Percentiles rank a stretch among this genome's conserved stretches.
These are phyloP conservation scores for Coemansia sp. DNA, from an alignment of 192 early-diverging fungal species.

Conservation along the genomic window DNA sequence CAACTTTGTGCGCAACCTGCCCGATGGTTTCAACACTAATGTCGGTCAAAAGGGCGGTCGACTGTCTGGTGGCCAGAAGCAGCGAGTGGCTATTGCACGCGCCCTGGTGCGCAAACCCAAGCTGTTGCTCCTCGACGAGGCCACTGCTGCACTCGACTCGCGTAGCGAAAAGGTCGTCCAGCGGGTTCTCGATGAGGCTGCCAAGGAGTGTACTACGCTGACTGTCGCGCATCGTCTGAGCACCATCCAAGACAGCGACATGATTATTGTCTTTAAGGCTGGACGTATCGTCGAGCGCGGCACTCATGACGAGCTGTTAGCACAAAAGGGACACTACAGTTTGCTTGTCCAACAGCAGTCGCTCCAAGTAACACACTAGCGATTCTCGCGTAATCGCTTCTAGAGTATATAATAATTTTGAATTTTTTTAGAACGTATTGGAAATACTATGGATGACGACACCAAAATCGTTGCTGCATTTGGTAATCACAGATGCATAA, in stretches of 20 bases:
- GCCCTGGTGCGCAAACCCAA: constrained; percentile 85
- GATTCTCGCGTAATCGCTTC: no score
- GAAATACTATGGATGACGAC: no score
- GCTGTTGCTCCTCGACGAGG: constrained; percentile 84
- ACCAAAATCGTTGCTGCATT: no score
- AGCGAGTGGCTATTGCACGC: constrained; percentile 88
- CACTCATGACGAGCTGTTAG: constrained; percentile 60
- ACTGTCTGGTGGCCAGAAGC: constrained; percentile 58
- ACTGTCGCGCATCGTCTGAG: constrained; percentile 68
- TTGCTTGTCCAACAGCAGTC: constrained; percentile 71
- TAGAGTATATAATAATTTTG: no score
- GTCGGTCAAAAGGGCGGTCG: constrained; percentile 80
- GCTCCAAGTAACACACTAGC: constrained; percentile 59
- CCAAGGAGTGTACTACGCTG: constrained; percentile 72
- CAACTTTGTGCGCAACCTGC: constrained; percentile 83
- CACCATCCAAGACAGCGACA: constrained; percentile 18
- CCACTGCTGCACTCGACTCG: constrained; percentile 72
- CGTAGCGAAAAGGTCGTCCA: constrained; percentile 74
- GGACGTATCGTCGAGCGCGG: constrained; percentile 61
- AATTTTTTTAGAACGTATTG: no score
- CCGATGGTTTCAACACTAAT: constrained; percentile 77
- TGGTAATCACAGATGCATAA: no score
- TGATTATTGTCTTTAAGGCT: constrained; percentile 19
- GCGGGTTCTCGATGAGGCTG: constrained; percentile 66
- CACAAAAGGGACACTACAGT: constrained; percentile 55